Evolutionary conservation across 768 basidiomycete genomes (phyloP).

Genomic region (Lenzites betulinus): DNA sequence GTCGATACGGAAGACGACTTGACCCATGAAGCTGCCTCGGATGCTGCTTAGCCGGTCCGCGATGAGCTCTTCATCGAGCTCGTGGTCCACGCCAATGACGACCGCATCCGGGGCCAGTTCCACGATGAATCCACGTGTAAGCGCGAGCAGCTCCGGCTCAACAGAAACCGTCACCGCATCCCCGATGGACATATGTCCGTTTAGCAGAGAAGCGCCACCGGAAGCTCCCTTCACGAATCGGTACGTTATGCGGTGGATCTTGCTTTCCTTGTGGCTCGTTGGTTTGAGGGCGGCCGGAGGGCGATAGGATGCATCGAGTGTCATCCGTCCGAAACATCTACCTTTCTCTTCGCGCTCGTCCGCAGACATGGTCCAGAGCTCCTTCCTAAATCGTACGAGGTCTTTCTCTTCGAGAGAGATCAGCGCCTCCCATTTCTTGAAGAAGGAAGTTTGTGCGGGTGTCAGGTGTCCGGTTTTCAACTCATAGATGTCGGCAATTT

Average conservation of each 20-base stretch:
- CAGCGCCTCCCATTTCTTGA: slow-evolving; percentile 87
- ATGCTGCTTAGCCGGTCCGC: slow-evolving; percentile 32
- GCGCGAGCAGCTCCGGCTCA: slow-evolving; percentile 81
- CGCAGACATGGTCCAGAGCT: slow-evolving; percentile 91
- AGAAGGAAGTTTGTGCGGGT: slow-evolving; percentile 67
- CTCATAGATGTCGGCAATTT: slow-evolving; percentile 68
- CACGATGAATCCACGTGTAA: slow-evolving; percentile 82
- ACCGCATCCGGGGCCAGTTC: slow-evolving; percentile 65
- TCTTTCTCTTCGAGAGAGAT: slow-evolving; percentile 89
- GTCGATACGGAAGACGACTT: slow-evolving; percentile 79
- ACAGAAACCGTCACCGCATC: slow-evolving; percentile 89
- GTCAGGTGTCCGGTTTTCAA: slow-evolving; percentile 84
- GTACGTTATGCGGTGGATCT: slow-evolving; percentile 81
- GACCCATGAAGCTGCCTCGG: slow-evolving; percentile 21
- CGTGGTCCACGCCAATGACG: slow-evolving; percentile 82
- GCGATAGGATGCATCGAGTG: slow-evolving; percentile 50
- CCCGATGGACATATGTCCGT: slow-evolving; percentile 74
- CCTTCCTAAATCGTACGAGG: slow-evolving; percentile 78
- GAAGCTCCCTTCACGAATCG: slow-evolving; percentile 48
- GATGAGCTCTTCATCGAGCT: slow-evolving; percentile 55
- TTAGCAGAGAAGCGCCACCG: slow-evolving; percentile 51
- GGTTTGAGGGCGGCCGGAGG: slow-evolving; percentile 7
- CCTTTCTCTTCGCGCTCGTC: slow-evolving; percentile 78
- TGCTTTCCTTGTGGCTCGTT: slow-evolving; percentile 39
- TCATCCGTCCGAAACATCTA: slow-evolving; percentile 83